A percentile compares a stretch with the other conserved stretches of the same genome.
phyloP scores from a whole-genome alignment of 805 yeast genomes.

The Saccharomycopsis sp. region DNA sequence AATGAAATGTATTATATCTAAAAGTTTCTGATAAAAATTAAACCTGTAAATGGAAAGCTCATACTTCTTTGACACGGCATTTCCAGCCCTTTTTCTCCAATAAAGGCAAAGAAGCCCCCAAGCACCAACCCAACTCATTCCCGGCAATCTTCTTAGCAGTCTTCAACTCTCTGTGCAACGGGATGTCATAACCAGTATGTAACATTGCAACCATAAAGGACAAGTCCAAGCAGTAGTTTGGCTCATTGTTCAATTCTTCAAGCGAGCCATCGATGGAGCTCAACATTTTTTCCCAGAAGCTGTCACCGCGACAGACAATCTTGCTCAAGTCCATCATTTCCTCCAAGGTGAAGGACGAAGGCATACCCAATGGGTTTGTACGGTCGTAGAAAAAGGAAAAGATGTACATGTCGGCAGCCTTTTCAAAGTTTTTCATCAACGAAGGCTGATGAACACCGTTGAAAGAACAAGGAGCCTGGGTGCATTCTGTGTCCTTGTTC shows the following conservation, averaged over 20 bases:
- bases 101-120: constrained; percentile 93
- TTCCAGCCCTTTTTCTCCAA: constrained; percentile 68
- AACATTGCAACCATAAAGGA: constrained; percentile 83
- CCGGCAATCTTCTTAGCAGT: constrained; percentile 85
- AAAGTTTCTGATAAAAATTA: no score
- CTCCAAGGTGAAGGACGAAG: constrained; percentile 72
- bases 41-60: neutral
- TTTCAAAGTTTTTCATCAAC: constrained; percentile 64
- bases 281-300: constrained; percentile 60
- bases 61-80: constrained; percentile 31
- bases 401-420: constrained; percentile 68
- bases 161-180: constrained; percentile 77
- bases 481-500: constrained; percentile 75
- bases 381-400: constrained; percentile 95
- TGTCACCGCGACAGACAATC: constrained; percentile 78
- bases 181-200: constrained; percentile 96
- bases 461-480: constrained; percentile 79
- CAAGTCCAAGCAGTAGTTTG: constrained; percentile 90
- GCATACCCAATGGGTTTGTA: constrained; percentile 92
- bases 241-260: constrained; percentile 60
- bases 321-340: constrained; percentile 78
- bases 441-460: constrained; percentile 98
- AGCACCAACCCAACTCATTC: constrained; percentile 97
- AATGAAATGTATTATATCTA: no score
- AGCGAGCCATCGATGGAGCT: constrained; percentile 60